These are phyloP conservation scores for Amanita pallidorosea DNA, from an alignment of 768 basidiomycete genomes.

Conservation along the genomic window DNA sequence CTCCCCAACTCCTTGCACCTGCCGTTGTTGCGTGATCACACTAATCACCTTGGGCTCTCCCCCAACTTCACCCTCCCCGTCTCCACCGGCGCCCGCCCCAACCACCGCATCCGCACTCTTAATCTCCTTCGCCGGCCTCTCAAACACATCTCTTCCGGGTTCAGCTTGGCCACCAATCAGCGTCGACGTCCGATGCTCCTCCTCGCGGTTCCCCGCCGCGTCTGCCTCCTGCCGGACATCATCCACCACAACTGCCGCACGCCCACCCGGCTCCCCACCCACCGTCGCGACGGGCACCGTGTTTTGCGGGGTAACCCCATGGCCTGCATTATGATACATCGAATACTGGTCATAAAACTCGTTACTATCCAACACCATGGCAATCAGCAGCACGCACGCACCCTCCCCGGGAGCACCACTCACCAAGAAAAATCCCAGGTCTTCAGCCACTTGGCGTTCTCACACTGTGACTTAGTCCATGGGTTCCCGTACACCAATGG, in stretches of 20 bases:
- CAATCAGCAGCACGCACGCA: too few relatives aligned
- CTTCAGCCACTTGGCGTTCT: constrained; percentile 73
- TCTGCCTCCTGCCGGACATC: constrained; percentile 18
- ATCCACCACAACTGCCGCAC: constrained; percentile 42
- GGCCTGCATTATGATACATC: constrained; percentile 32
- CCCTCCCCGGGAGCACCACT: constrained; percentile 9
- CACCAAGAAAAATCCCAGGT: constrained; percentile 96
- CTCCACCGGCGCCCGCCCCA: constrained; percentile 2
- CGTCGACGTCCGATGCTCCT: constrained; percentile 20
- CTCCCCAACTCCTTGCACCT: background rate
- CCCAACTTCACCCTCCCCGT: background rate
- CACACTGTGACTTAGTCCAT: constrained; percentile 81
- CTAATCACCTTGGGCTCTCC: constrained; percentile 27
- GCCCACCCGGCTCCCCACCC: constrained; percentile 43
- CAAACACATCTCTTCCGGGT: constrained; percentile 69
- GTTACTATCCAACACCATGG: constrained; percentile 28
- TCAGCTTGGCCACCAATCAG: constrained; percentile 45
- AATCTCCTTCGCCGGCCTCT: constrained; percentile 30
- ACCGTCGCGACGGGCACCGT: constrained; percentile 30
- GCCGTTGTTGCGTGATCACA: constrained; percentile 1
- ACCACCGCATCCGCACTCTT: constrained; percentile 28
- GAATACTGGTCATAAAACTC: constrained; percentile 65
- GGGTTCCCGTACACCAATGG: constrained; percentile 74
- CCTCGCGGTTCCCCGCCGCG: constrained; percentile 2
- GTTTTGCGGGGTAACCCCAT: constrained; percentile 28